Evolutionary conservation across 352 stramenopile species (phyloP).

Genomic region (Phytophthora podocarpi): DNA sequence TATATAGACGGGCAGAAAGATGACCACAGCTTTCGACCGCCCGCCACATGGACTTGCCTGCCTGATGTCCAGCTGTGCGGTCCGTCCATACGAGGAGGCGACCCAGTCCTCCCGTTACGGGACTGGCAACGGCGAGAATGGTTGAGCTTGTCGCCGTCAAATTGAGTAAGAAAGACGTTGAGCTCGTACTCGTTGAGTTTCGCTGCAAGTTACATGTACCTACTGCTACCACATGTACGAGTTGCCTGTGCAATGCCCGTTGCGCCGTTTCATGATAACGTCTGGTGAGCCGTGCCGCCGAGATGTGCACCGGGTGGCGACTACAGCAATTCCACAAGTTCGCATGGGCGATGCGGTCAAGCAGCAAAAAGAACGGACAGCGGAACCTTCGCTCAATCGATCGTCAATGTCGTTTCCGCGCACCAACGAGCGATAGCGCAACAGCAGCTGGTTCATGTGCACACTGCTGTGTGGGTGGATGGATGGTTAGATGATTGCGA

Average conservation of each 20-base stretch:
- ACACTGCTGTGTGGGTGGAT: conserved; percentile 1
- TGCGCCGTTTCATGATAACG: conserved; percentile 10
- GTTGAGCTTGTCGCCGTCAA: not conserved
- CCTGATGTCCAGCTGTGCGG: conserved; percentile 1
- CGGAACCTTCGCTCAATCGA: conserved; percentile 10
- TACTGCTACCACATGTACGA: too few relatives aligned
- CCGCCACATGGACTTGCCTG: conserved; percentile 6
- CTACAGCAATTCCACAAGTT: conserved; percentile 18
- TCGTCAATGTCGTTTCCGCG: too few relatives aligned
- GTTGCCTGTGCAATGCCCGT: not conserved
- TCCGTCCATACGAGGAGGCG: conserved; percentile 8
- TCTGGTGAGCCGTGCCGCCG: not conserved
- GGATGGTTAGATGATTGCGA: not conserved
- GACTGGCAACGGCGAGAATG: not conserved
- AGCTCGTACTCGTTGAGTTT: not conserved
- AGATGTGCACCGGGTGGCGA: conserved; percentile 22
- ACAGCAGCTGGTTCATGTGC: not conserved
- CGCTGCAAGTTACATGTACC: too few relatives aligned
- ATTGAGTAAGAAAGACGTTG: not conserved
- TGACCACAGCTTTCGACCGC: conserved; percentile 11
- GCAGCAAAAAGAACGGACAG: conserved; percentile 19
- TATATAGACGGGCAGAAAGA: not conserved
- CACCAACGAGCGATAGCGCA: not conserved
- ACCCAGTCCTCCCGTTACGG: not conserved
- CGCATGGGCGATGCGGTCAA: not conserved